These are phyloP conservation scores for Anisogramma anomala DNA, from an alignment of 2,329 filamentous ascomycete genomes.

Conservation along the genomic window DNA sequence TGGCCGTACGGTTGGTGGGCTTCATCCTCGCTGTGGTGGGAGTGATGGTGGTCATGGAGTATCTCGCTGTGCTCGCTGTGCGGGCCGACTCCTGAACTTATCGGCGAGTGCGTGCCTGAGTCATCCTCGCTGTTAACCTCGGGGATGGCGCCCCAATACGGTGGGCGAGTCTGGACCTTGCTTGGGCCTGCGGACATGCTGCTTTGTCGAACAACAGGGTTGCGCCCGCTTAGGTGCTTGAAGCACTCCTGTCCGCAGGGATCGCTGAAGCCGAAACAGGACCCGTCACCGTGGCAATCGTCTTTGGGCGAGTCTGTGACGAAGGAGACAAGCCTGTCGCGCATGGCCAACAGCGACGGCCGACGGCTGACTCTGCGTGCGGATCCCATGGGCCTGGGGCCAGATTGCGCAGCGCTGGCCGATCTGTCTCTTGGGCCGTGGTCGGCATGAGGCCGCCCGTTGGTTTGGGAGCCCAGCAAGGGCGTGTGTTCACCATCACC, in stretches of 20 bases:
- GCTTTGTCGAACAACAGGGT: constrained; percentile 24
- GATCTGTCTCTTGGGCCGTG: constrained; percentile 21
- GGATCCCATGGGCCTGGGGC: background rate
- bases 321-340: constrained; percentile 49
- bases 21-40: constrained; percentile 7
- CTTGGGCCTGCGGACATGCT: constrained; percentile 22
- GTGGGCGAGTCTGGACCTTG: no score
- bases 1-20: constrained; percentile 14
- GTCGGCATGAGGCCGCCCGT: constrained; percentile 18
- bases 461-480: constrained; percentile 25
- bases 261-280: constrained; percentile 54
- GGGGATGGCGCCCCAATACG: constrained; percentile 21
- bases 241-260: constrained; percentile 56
- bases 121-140: constrained; percentile 14
- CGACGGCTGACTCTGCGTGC: constrained; percentile 24
- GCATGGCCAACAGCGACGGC: constrained; percentile 43
- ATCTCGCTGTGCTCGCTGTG: constrained; percentile 1
- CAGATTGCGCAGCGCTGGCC: constrained; percentile 20
- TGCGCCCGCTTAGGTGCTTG: constrained; percentile 39
- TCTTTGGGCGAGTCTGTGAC: constrained; percentile 49
- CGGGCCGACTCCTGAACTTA: background rate
- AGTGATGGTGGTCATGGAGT: constrained; percentile 10
- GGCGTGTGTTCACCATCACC: constrained; percentile 34
- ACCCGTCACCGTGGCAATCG: constrained; percentile 49
- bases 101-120: constrained; percentile 10